Conservation (phyloP, 1,284 basidiomycete species). For the Ustilago lituana region DNA sequence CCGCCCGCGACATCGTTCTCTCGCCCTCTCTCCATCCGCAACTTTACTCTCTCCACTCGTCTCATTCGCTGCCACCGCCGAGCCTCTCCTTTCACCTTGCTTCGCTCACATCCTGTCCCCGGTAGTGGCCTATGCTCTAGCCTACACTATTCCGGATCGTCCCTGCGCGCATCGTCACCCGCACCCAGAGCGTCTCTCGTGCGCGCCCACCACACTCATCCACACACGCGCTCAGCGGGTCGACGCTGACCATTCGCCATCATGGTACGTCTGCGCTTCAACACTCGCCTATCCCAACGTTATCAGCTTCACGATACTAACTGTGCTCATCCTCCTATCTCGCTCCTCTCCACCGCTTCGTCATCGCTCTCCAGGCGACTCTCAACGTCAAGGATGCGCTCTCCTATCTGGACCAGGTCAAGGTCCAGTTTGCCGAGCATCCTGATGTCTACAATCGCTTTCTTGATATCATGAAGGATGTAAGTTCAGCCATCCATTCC, state of each 20-base stretch:
- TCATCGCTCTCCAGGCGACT: conserved; percentile 49
- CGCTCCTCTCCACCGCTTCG: background rate
- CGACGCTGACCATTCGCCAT: conserved; percentile 24
- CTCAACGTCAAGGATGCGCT: conserved; percentile 82
- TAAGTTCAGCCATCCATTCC: conserved; percentile 15
- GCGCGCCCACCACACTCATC: background rate
- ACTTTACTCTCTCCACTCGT: too few relatives aligned
- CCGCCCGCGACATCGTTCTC: too few relatives aligned
- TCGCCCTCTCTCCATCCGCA: too few relatives aligned
- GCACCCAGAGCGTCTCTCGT: background rate
- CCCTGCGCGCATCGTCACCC: background rate
- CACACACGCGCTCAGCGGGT: conserved; percentile 7
- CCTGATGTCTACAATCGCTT: conserved; percentile 98
- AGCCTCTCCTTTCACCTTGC: too few relatives aligned
- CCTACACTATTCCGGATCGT: background rate
- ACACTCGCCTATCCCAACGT: too few relatives aligned
- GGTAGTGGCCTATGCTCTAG: conserved; percentile 4
- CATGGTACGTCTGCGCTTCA: conserved; percentile 23
- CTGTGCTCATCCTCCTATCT: too few relatives aligned
- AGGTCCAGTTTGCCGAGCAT: conserved; percentile 83
- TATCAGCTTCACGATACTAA: too few relatives aligned
- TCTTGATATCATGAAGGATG: conserved; percentile 98
- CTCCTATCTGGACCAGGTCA: conserved; percentile 95
- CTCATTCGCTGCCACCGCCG: too few relatives aligned
- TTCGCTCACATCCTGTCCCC: too few relatives aligned